These are phyloP conservation scores for Crithidia fasciculata DNA, from an alignment of 208 protist genomes.

Conservation along the genomic window DNA sequence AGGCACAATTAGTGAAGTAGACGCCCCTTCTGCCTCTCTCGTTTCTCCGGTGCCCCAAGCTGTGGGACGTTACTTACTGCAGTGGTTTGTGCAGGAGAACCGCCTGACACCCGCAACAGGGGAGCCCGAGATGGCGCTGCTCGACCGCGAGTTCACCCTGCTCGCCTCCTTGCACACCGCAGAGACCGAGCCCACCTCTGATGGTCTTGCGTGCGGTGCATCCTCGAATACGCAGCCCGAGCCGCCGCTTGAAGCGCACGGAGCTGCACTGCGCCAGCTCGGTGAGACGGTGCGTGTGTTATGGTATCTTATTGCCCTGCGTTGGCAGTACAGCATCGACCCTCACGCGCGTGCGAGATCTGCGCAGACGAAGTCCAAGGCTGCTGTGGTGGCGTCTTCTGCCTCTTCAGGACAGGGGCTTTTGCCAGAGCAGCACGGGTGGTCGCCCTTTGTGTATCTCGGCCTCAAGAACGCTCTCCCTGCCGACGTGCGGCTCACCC, in stretches of 20 bases:
- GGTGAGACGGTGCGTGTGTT: constrained; percentile 36
- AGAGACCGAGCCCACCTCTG: neutral
- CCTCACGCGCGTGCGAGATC: neutral
- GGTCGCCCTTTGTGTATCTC: constrained; percentile 59
- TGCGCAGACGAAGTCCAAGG: neutral
- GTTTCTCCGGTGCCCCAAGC: constrained; percentile 4
- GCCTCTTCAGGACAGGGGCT: neutral
- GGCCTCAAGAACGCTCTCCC: constrained; percentile 48
- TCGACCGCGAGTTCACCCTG: constrained; percentile 25
- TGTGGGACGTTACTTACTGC: constrained; percentile 10
- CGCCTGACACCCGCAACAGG: constrained; percentile 14
- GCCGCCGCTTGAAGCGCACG: too few relatives aligned
- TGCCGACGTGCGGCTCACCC: constrained; percentile 33
- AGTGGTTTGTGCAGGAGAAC: constrained; percentile 8
- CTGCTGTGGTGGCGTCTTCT: neutral
- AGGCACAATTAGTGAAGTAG: too few relatives aligned
- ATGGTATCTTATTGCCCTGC: constrained; percentile 49
- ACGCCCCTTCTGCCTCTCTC: neutral
- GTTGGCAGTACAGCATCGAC: constrained; percentile 42
- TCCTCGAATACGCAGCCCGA: too few relatives aligned
- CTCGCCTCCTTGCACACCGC: constrained; percentile 4
- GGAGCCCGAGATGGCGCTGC: constrained; percentile 25
- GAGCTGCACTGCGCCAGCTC: constrained; percentile 9
- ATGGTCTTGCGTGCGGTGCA: too few relatives aligned
- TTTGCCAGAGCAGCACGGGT: constrained; percentile 36